phyloP scores from a whole-genome alignment of 805 yeast species.

The Debaryomyces prosopidis region DNA sequence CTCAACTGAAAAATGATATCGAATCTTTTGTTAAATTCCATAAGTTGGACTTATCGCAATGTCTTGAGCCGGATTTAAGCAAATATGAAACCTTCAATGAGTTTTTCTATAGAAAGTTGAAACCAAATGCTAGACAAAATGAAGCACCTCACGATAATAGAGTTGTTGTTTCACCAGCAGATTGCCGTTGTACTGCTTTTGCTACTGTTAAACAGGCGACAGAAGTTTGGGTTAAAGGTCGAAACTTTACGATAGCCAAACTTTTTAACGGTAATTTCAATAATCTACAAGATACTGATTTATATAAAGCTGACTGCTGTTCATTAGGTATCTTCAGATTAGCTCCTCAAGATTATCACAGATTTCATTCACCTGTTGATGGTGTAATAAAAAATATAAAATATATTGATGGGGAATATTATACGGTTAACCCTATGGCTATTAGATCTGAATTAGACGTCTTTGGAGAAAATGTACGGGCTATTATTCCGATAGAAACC shows the following conservation, averaged over 20 bases:
- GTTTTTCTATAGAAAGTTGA: constrained; percentile 79
- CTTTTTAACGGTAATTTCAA: constrained; percentile 52
- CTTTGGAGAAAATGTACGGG: constrained; percentile 86
- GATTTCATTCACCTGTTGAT: constrained; percentile 86
- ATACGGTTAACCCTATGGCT: constrained; percentile 98
- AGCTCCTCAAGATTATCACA: constrained; percentile 96
- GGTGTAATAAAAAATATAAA: constrained; percentile 69
- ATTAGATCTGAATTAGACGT: constrained; percentile 85
- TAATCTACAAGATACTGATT: constrained; percentile 38
- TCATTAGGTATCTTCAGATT: constrained; percentile 78
- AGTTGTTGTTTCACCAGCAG: constrained; percentile 78
- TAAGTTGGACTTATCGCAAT: constrained; percentile 73
- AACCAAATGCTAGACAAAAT: constrained; percentile 66
- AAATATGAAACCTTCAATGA: constrained; percentile 77
- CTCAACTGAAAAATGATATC: constrained; percentile 65
- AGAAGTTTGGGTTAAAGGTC: constrained; percentile 86
- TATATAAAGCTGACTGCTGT: constrained; percentile 43
- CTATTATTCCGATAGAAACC: constrained; percentile 74
- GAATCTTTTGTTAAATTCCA: constrained; percentile 80
- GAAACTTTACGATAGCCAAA: constrained; percentile 65
- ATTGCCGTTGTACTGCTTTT: constrained; percentile 79
- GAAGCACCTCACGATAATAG: constrained; percentile 55
- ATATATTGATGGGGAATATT: constrained; percentile 84
- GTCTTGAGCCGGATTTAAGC: constrained; percentile 47
- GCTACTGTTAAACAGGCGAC: constrained; percentile 60